Conservation (phyloP, 768 basidiomycete species). For the Coprinopsis marcescibilis region DNA sequence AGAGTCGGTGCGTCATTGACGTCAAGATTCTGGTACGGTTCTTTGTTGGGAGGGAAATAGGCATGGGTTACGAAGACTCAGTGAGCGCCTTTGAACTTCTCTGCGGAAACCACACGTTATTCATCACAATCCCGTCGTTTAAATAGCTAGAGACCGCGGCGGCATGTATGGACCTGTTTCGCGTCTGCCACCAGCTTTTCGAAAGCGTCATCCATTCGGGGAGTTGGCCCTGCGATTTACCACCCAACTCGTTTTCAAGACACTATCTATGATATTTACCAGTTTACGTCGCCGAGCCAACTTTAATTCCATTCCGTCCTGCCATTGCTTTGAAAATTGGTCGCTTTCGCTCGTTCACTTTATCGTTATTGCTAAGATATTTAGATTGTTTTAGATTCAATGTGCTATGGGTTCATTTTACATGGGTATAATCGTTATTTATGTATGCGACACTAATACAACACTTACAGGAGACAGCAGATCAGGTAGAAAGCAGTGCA, state of each 20-base stretch:
- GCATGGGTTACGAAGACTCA: slow-evolving; percentile 39
- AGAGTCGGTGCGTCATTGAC: slow-evolving; percentile 29
- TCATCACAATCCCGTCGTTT: slow-evolving; percentile 6
- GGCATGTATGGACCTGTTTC: slow-evolving; percentile 47
- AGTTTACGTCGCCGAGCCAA: no score
- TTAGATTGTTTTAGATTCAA: no score
- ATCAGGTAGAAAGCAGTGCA: neutral
- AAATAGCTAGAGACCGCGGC: slow-evolving; percentile 43
- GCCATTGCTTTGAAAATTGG: no score
- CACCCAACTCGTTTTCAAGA: slow-evolving; percentile 19
- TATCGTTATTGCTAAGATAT: no score
- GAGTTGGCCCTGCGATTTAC: slow-evolving; percentile 48
- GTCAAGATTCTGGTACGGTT: slow-evolving; percentile 36
- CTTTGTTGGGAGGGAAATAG: slow-evolving; percentile 41
- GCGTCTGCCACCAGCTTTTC: slow-evolving; percentile 44
- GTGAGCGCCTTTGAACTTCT: slow-evolving; percentile 13
- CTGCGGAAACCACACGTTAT: neutral
- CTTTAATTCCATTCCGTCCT: no score
- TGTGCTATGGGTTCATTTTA: neutral
- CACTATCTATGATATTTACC: slow-evolving; percentile 3
- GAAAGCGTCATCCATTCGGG: slow-evolving; percentile 38
- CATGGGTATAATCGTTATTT: slow-evolving; percentile 1
- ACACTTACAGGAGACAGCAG: neutral
- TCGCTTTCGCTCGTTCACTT: no score
- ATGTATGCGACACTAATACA: neutral